Evolutionary conservation across 805 yeast species (phyloP), one percentile per base, ranked within the genome.

Genomic region (Huiozyma sinensis): DNA sequence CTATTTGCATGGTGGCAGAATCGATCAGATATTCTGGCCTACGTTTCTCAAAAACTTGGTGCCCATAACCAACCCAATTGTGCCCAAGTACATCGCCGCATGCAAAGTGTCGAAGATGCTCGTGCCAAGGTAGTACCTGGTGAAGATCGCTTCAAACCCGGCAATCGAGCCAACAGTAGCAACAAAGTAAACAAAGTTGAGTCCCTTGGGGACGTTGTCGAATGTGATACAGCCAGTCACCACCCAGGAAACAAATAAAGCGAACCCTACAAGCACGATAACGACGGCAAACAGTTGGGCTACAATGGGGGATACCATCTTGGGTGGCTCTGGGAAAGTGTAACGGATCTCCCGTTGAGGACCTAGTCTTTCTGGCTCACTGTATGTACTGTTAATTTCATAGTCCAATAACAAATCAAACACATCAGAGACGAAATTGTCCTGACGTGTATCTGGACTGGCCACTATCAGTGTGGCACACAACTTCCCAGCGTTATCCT

Each of bases 291-390:
- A 81, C 0, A 70, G 51, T 7, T 70, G 49, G 2, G 89, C 80
- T 27, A 83, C 50, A 2, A 69, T 47, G 7, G 76, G 63, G 44
- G 73, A 65, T 9, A 76, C 78, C 33, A 79, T 75, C 32, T 61
- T 61, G 17, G 79, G 76, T n/a, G 73, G 74, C 4, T 63, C 58
- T 44, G 69, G 70, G 67, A 86, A 87, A 33, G 64, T 58, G 60
- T 84, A 87, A 50, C 61, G 61, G 50, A 86, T 81, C 62, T 81
- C 88, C 2, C 79, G 75, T 56, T 71, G 60, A 10, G 72, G 59
- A 2, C 73, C 81, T 45, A 71, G 62, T 42, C 63, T 51, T 3
- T 41, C 13, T 30, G 61, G 61, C 33, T 40, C 43, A 6, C 36
- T 33, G 30, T 49, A 50, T 24, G 44, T 40, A 17, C 45, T 47